Evolutionary conservation across 2,329 filamentous ascomycete genomes (phyloP), one percentile per base, ranked within the genome.

Genomic region (Alternaria hordeiaustralica): DNA sequence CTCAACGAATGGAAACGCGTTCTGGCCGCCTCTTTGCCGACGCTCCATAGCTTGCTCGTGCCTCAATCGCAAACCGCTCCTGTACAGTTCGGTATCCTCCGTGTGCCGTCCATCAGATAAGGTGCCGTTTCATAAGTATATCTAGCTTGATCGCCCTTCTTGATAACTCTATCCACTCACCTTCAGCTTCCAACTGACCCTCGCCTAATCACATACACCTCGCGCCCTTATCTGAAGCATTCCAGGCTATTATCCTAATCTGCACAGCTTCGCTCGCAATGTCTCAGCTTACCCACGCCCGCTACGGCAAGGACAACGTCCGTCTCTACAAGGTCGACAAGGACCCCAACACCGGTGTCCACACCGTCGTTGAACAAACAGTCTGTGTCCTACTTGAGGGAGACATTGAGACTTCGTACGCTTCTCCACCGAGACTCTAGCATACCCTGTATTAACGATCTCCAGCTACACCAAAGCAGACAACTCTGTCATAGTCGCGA

Each of bases 281-380:
- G 82, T 78, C 83, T 70, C 75, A 83, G 63, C 82, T 86, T 68
- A 81, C 77, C 71, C 82, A 83, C 75, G 92, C 92, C 74, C 89
- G 90, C 78, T 95, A 94, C 80, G 92, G 92, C 84, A 95, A 99
- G 89, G 96, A 98, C 88, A 98, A 99, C 84, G 91, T 99, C 87
- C 94, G 96, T 77, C 89, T 99, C 75, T 97, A 92, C 89, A 99
- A 99, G 83, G 94, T 97, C 76, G 87, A 96, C 77, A 89, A 89
- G 74, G 89, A 98, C 80, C 85, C 89, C 78, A 85, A 89, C 75
- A 91, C 92, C 18, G 91, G 92, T 60, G 85, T 89, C 21, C 95
- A 99, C 82, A 92, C 90, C 8, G 92, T 98, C 71, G 92, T 91
- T 45, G 96, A 99, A 83, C 96, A 97, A 91, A 97, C 94, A 44